These are phyloP conservation scores for Lentinula novae-zelandiae DNA, from an alignment of 1,284 basidiomycete genomes.

Conservation along the genomic window DNA sequence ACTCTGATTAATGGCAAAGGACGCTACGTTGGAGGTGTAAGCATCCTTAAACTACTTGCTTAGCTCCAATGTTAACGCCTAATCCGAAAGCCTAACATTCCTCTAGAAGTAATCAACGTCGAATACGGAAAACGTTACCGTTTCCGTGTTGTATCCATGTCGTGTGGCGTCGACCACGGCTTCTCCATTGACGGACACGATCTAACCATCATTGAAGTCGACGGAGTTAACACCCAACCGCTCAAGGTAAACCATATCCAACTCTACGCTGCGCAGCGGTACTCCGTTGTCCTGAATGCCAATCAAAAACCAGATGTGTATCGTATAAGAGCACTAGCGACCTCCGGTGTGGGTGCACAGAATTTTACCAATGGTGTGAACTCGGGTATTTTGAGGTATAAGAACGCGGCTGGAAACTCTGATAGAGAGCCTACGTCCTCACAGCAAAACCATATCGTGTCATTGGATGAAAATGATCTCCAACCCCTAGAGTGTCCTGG, in stretches of 20 bases:
- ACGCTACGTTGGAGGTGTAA: conserved; percentile 18
- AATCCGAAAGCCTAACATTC: conserved; percentile 11
- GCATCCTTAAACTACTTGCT: background rate
- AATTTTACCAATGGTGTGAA: conserved; percentile 27
- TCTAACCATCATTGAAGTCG: conserved; percentile 18
- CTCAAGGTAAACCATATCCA: conserved; percentile 16
- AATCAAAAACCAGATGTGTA: conserved; percentile 33
- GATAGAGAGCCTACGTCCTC: conserved; percentile 29
- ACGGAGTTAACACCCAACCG: conserved; percentile 14
- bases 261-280: conserved; percentile 26
- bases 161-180: conserved; percentile 28
- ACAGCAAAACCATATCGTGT: conserved; percentile 14
- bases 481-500: conserved; percentile 28
- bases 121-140: conserved; percentile 22
- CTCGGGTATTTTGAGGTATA: conserved; percentile 42
- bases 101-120: conserved; percentile 30
- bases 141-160: conserved; percentile 48
- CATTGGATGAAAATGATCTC: conserved; percentile 26
- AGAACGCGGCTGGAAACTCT: conserved; percentile 25
- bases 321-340: conserved; percentile 27
- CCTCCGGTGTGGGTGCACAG: conserved; percentile 3
- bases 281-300: conserved; percentile 21
- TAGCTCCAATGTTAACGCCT: background rate
- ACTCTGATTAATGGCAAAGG: conserved; percentile 44
- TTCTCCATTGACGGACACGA: conserved; percentile 35